Evolutionary conservation across 2,329 filamentous ascomycete genomes (phyloP), one percentile per base, ranked within the genome.

Genomic region (Tolypocladium ovalisporum): DNA sequence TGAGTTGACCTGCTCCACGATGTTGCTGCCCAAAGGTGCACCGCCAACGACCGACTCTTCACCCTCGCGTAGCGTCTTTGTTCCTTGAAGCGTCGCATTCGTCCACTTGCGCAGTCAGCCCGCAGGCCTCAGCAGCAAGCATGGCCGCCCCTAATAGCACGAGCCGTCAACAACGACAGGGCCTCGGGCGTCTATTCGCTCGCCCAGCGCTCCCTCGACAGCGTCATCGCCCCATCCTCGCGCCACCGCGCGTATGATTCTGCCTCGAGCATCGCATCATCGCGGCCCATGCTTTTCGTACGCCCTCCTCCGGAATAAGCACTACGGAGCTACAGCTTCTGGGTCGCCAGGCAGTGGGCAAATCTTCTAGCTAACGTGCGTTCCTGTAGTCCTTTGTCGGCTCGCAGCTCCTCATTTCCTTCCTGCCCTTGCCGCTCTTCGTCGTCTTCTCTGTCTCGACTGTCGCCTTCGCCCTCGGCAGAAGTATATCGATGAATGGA

Each of bases 221-320:
- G 76, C 61, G 65, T 79, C 63, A 75, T 90, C 49, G 80, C 83
- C 51, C 85, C 86, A 0, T 74, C 82, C 39, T 80, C 80, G 59
- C 80, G 87, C 54, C 77, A 82, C 61, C 75, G 77, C 57, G 76
- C 82, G 47, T 78, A 84, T 63, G 74, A 79, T 19, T 76, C 74
- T 51, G 70, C 81, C 34, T 74, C 76, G 39, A 67, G 73, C 6
- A 87, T 89, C 65, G 83, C 85, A 19, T 71, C 78, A 7, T 74
- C 79, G 54, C 85, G 87, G 57, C 90, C 90, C 2, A 74, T 90
- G 60, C 74, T 91, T 47, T 84, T 87, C 57, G 88, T 90, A 76
- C 27, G 85, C 27, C 1, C 19, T n/a, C n/a, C n/a, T n/a, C n/a
- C n/a, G n/a, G n/a, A n/a, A n/a, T n/a, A n/a, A n/a, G n/a, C n/a